Evolutionary conservation across 129 eudicot genomes (phyloP).

Genomic region (Centrapalus pauciflorus): DNA sequence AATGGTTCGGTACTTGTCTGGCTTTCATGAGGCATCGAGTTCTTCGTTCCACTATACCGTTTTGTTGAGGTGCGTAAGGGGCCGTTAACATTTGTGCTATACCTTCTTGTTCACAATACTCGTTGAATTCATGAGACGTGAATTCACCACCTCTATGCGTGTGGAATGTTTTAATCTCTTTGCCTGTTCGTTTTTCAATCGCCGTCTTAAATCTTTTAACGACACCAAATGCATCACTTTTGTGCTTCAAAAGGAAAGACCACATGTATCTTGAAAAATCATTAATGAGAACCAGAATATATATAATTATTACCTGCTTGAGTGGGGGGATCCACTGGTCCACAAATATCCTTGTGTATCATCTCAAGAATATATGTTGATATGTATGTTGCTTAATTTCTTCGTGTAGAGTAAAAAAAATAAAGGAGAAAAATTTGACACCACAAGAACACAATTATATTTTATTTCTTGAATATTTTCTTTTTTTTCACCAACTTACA

Average conservation of each 20-base stretch:
- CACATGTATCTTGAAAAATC: background rate
- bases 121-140: background rate
- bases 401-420: no score
- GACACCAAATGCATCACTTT: background rate
- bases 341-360: background rate
- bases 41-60: background rate
- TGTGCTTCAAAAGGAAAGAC: background rate
- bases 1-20: background rate
- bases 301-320: background rate
- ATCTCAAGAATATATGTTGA: constrained; percentile 3
- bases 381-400: background rate
- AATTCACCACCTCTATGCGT: background rate
- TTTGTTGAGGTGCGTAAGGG: no score
- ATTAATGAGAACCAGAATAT: background rate
- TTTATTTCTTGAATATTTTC: no score
- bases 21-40: background rate
- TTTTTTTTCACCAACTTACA: no score
- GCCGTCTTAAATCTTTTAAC: background rate
- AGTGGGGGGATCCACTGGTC: background rate
- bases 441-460: no score
- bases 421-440: no score
- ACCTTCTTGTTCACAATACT: background rate
- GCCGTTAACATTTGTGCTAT: background rate
- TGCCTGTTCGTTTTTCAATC: background rate
- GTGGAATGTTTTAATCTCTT: background rate